Evolutionary conservation across 257 asterid species (phyloP), one percentile per base, ranked within the genome.

Genomic region (Fraxinus anomala): DNA sequence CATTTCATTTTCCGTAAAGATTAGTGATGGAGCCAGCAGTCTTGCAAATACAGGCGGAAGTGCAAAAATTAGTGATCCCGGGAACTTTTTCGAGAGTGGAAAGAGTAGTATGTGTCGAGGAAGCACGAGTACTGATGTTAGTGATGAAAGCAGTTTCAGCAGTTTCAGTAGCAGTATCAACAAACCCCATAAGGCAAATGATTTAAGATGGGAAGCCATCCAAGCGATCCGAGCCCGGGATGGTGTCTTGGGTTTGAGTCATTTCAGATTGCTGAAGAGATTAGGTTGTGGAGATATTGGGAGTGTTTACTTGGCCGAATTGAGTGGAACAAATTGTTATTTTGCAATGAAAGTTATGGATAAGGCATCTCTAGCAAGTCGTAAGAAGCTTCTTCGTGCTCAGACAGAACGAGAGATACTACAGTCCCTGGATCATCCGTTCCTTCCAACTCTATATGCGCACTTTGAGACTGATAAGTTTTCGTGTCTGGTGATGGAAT

Each of bases 281-380:
- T 77, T 91, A 81, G 96, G 96, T 17, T 89, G 87, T 70, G 96
- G 96, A 34, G 96, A 91, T 82, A 91, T 91, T 80, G 96, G 96
- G 76, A 87, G 96, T 72, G 96, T 91, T 33, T 89, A 91, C 84
- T 84, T 91, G 67, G 90, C 90, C 2, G 94, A 91, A 83, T 69
- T 91, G 90, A 88, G 90, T 70, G 91, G 92, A 70, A 88, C 94
- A 2, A 89, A 86, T 77, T 86, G 96, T 83, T 84, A 89, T 77
- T 89, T 91, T 68, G 96, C 96, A 4, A 91, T 89, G 92, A 91
- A 91, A 63, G 91, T 91, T 67, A 91, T 91, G 96, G 93, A 91
- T 78, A 91, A 91, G 83, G 87, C 91, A 6, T 85, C 93, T 69
- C 79, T 91, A 23, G 94, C 86, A 26, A 84, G 91, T 79, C 91